Percentiles rank a stretch among this genome's conserved stretches.
Conservation (phyloP, 345 rosid genomes). For the Arabis hirsuta region DNA sequence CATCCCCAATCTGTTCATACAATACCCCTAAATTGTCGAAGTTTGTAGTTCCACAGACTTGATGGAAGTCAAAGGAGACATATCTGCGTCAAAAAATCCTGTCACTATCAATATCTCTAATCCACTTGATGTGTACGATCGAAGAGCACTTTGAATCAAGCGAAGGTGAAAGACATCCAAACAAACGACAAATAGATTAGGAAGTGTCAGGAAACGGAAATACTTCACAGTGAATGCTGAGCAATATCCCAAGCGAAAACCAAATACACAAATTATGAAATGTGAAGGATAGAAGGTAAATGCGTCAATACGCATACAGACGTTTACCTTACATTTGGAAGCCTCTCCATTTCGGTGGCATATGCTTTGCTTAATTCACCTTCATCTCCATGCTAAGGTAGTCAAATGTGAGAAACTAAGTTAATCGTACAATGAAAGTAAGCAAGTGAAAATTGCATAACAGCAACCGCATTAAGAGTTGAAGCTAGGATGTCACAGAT, state of each 20-base stretch:
- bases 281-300: constrained; percentile 4
- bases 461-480: constrained; percentile 13
- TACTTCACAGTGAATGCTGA: neutral
- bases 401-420: constrained; percentile 20
- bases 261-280: constrained; percentile 1
- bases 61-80: constrained; percentile 83
- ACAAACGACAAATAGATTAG: neutral
- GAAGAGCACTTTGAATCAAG: constrained; percentile 3
- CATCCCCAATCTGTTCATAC: constrained; percentile 74
- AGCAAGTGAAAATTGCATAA: constrained; percentile 10
- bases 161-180: constrained; percentile 23
- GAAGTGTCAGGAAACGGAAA: neutral
- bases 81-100: constrained; percentile 59
- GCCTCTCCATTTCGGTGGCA: constrained; percentile 78
- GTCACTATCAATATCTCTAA: constrained; percentile 17
- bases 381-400: constrained; percentile 83
- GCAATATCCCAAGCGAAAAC: neutral
- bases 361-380: constrained; percentile 80
- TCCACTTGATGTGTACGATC: constrained; percentile 10
- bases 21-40: constrained; percentile 73
- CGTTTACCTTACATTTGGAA: constrained; percentile 86
- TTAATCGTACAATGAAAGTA: constrained; percentile 23
- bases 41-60: constrained; percentile 79
- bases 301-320: constrained; percentile 27
- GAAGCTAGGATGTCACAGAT: constrained; percentile 4